Conservation (phyloP, 108 stramenopile genomes). For the Phaeodactylum tricornutum region DNA sequence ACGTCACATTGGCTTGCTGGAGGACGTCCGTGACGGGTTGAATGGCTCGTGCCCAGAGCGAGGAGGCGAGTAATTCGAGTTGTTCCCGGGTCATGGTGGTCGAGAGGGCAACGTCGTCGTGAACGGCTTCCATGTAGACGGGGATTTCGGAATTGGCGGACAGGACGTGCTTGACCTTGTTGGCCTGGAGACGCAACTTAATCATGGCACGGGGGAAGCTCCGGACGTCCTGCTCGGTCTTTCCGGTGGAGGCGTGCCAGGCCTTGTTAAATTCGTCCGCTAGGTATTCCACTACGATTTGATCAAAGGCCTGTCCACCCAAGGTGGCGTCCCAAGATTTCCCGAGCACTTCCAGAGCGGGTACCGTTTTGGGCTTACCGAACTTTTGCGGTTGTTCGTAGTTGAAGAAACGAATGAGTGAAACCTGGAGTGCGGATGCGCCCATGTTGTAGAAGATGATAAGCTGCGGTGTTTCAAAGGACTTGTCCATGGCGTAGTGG, state of each 20-base stretch:
- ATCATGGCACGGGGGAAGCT: slow-evolving; percentile 83
- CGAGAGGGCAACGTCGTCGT: slow-evolving; percentile 83
- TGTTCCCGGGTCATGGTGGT: slow-evolving; percentile 75
- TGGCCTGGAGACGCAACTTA: slow-evolving; percentile 91
- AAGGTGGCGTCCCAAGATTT: slow-evolving; percentile 92
- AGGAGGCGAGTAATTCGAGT: slow-evolving; percentile 81
- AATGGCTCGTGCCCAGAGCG: slow-evolving; percentile 72
- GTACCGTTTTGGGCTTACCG: slow-evolving; percentile 78
- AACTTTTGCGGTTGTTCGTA: slow-evolving; percentile 65
- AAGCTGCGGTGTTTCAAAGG: slow-evolving; percentile 65
- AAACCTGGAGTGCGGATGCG: slow-evolving; percentile 82
- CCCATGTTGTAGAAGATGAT: slow-evolving; percentile 99
- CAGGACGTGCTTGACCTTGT: slow-evolving; percentile 97
- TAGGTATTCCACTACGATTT: slow-evolving; percentile 83
- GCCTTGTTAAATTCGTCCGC: slow-evolving; percentile 89
- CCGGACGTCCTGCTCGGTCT: slow-evolving; percentile 68
- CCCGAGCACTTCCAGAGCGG: slow-evolving; percentile 84
- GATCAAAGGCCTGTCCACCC: slow-evolving; percentile 86
- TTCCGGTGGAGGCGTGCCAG: slow-evolving; percentile 53
- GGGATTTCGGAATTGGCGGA: slow-evolving; percentile 95
- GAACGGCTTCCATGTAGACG: slow-evolving; percentile 87
- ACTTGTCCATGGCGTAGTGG: slow-evolving; percentile 94
- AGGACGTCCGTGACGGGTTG: slow-evolving; percentile 75
- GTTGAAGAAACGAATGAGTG: slow-evolving; percentile 61
- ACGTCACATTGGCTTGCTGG: slow-evolving; percentile 58